Conservation (phyloP, 441 rosid genomes). For the Jatropha multifida region DNA sequence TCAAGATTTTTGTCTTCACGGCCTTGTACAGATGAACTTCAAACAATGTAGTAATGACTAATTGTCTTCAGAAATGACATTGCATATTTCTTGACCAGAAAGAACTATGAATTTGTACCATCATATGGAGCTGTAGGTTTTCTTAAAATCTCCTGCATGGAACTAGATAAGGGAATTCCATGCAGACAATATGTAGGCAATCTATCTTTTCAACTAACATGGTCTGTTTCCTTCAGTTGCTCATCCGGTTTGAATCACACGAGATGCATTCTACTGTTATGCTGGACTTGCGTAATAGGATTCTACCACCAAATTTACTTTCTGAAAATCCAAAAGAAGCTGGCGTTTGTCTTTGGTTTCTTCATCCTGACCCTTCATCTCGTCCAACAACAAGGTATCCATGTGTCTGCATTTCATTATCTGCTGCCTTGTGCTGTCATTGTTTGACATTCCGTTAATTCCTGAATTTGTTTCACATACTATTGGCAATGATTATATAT, state of each 20-base stretch:
- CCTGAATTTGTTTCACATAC: not conserved
- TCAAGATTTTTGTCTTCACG: no score
- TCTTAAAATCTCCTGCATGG: not conserved
- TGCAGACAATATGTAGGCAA: not conserved
- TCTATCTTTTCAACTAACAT: slow-evolving; percentile 17
- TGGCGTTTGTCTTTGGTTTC: slow-evolving; percentile 88
- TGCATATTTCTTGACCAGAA: not conserved
- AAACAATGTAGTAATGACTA: not conserved
- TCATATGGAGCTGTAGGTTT: not conserved
- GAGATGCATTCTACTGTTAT: slow-evolving; percentile 56
- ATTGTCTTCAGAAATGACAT: not conserved
- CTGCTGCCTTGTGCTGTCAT: not conserved
- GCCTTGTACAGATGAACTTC: not conserved
- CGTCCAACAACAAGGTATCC: slow-evolving; percentile 77
- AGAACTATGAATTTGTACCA: not conserved
- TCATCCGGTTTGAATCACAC: slow-evolving; percentile 50
- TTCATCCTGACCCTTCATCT: slow-evolving; percentile 69
- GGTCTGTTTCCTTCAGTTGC: slow-evolving; percentile 51
- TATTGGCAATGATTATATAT: not conserved
- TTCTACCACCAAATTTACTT: slow-evolving; percentile 71
- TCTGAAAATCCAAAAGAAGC: slow-evolving; percentile 70
- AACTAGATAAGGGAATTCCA: not conserved
- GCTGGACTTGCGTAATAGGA: slow-evolving; percentile 65
- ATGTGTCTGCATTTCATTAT: slow-evolving; percentile 9
- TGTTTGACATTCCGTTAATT: not conserved